Evolutionary conservation across 1,284 basidiomycete species (phyloP), one percentile per base, ranked within the genome.

Genomic region (Ceratobasidium sp.): DNA sequence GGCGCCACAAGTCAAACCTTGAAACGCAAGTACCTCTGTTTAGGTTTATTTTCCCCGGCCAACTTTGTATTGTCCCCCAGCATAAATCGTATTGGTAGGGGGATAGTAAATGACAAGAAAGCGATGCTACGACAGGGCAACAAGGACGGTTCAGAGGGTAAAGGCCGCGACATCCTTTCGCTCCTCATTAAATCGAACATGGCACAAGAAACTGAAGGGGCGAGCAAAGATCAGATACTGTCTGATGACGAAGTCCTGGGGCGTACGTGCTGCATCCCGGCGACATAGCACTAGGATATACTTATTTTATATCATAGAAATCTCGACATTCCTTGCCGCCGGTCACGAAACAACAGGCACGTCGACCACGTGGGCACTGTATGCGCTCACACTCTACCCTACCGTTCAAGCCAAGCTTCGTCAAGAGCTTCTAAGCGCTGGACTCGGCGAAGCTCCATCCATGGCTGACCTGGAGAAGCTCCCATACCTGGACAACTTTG

Each of bases 391-490:
- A 0, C 86, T 87, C 56, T 80, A 89, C 70, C 89, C 87, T 0
- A 85, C 87, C 0, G 85, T 90, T 0, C 94, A 96, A 83, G 83
- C 81, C 13, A 91, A 90, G 80, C 88, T 97, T 0, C 90, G 94
- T 0, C 86, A 89, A 3, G 96, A 97, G 82, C 85, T 94, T 0
- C 81, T 87, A 86, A 0, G 61, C 20, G 78, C 79, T 0, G 82
- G 85, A 0, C 62, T 78, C 5, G 82, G 82, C 13, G 89, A 91
- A 15, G 86, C 82, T 7, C 89, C 89, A 9, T 73, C 68, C 6
- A 80, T 84, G 78, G 83, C 85, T 13, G 82, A 83, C 9, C 79
- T 87, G 40, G 84, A 84, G 75, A 80, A 80, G 13, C 79, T 86
- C 13, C 81, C 83, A 1, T 84, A 84, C 66, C 78, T 86, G 48